Evolutionary conservation across 441 rosid genomes (phyloP).

Genomic region (Gossypium gossypioides): DNA sequence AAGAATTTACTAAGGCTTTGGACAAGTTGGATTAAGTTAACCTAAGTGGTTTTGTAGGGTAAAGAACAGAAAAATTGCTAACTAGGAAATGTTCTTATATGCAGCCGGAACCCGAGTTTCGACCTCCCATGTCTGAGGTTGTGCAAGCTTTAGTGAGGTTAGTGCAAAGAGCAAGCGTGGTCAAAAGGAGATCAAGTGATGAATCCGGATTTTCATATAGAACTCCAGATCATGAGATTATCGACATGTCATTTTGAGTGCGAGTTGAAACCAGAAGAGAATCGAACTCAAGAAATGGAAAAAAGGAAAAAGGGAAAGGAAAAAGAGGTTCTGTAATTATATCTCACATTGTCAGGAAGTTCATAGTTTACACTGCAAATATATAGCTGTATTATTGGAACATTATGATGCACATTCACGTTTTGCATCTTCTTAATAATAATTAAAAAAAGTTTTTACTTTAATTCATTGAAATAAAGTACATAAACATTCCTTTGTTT

Average conservation of each 20-base stretch:
- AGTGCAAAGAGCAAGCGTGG: conserved; percentile 81
- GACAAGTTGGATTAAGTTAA: neutral
- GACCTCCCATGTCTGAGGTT: conserved; percentile 97
- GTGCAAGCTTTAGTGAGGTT: conserved; percentile 86
- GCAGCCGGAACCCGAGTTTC: conserved; percentile 93
- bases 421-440: conserved; percentile 16
- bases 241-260: conserved; percentile 35
- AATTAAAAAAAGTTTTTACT: neutral
- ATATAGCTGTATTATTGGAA: neutral
- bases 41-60: neutral
- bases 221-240: conserved; percentile 79
- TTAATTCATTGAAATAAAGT: neutral
- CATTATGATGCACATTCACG: conserved; percentile 9
- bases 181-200: conserved; percentile 76
- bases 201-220: conserved; percentile 72
- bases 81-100: neutral
- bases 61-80: neutral
- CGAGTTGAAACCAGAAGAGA: neutral
- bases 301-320: neutral
- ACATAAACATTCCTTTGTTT: neutral
- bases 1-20: neutral
- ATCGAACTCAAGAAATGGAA: neutral
- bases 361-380: conserved; percentile 6
- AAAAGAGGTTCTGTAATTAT: conserved; percentile 28
- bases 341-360: neutral